Base-by-base conservation (phyloP, 2,329 filamentous ascomycete species). In the Xylaria sp. region DNA sequence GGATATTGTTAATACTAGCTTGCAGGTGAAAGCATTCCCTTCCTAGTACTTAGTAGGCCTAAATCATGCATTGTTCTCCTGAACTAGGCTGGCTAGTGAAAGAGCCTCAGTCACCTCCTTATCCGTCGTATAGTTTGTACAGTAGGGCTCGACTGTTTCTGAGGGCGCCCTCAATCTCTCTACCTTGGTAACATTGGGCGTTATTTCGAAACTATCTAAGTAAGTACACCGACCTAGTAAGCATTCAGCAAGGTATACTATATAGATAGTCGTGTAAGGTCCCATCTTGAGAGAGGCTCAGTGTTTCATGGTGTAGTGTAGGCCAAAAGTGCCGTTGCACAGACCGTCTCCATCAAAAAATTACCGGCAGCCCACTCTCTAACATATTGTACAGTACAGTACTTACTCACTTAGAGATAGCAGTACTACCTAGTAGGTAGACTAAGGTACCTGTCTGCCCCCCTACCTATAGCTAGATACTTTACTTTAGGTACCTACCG, bases 281-380 rank as follows among this genome's bases (percentile, higher is more conserved):
- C n/a, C n/a, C n/a, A n/a, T 33, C 11, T 15, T 21, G 23, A 35
- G 46, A 49, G 19, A 31, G 15, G 46, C 25, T 54, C 49, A 44
- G 49, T 58, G 60, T 58, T 62, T 62, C 48, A 58, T 53, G 15
- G 25, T 25, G 19, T 15, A 49, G 3, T 8, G 46, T 13, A 52
- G 37, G 44, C 6, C 3, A 31, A 59, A 62, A 49, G 54, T 62
- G 54, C 60, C 60, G 60, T 58, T 58, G 54, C 60, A 62, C 60
- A 62, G 60, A 62, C 54, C 55, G 19, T 58, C 54, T 48, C 47
- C 52, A 44, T 41, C 44, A 58, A 44, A 35, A 19, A 54, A 58
- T 54, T 62, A 58, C 60, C 55, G 43, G 43, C 21, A 33, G 29
- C 23, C 40, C 35, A 51, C 52, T 38, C 52, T 38, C 19, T 48